phyloP scores from a whole-genome alignment of 805 yeast species.

The Candida taoyuanica region DNA sequence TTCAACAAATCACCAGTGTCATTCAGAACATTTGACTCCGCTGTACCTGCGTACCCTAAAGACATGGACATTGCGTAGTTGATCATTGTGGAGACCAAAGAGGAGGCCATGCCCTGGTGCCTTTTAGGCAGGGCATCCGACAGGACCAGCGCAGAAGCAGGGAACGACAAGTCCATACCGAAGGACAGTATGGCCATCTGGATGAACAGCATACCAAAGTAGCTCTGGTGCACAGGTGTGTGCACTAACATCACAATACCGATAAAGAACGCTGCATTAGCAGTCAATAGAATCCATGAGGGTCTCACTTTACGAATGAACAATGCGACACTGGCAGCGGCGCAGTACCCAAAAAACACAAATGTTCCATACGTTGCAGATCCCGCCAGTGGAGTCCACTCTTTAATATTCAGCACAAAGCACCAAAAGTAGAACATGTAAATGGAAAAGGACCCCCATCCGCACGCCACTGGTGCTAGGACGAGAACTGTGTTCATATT shows the following conservation, averaged over 20 bases:
- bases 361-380: slow-evolving; percentile 41
- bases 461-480: slow-evolving; percentile 47
- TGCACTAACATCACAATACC: slow-evolving; percentile 50
- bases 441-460: slow-evolving; percentile 78
- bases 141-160: slow-evolving; percentile 62
- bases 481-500: slow-evolving; percentile 43
- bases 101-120: slow-evolving; percentile 77
- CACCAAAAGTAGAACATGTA: slow-evolving; percentile 62
- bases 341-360: slow-evolving; percentile 48
- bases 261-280: slow-evolving; percentile 49
- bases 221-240: slow-evolving; percentile 55
- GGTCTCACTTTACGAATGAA: slow-evolving; percentile 44
- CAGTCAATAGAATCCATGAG: slow-evolving; percentile 43
- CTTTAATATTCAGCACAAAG: slow-evolving; percentile 44
- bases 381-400: slow-evolving; percentile 38
- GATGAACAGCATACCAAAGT: slow-evolving; percentile 54
- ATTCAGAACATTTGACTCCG: slow-evolving; percentile 40
- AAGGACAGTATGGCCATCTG: slow-evolving; percentile 51
- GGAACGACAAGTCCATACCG: slow-evolving; percentile 79
- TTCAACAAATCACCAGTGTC: slow-evolving; percentile 27
- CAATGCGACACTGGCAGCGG: slow-evolving; percentile 48
- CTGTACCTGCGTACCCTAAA: slow-evolving; percentile 64
- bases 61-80: slow-evolving; percentile 68
- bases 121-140: slow-evolving; percentile 54
- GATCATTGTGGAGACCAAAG: slow-evolving; percentile 66